These are phyloP conservation scores for Aspergillus homomorphus DNA, from an alignment of 495 filamentous ascomycete species.

Conservation along the genomic window DNA sequence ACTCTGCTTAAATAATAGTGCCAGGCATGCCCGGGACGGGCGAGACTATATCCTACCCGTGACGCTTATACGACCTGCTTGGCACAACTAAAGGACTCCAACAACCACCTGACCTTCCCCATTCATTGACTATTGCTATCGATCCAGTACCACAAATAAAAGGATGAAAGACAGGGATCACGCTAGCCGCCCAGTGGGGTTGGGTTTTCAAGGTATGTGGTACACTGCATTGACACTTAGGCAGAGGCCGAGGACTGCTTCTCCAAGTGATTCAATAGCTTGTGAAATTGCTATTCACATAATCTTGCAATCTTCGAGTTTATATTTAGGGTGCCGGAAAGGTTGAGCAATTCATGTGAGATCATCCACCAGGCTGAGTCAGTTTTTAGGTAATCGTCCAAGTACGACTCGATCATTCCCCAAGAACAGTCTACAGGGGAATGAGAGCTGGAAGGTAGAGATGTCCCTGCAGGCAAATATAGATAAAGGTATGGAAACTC, in stretches of 20 bases:
- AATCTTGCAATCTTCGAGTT: background rate
- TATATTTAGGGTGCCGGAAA: background rate
- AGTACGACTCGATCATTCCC: no score
- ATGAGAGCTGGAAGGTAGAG: no score
- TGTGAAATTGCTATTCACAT: background rate
- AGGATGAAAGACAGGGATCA: background rate
- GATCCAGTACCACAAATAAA: background rate
- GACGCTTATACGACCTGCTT: background rate
- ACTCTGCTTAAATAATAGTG: constrained; percentile 3
- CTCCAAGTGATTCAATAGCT: background rate
- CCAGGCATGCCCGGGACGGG: background rate
- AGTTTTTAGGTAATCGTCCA: background rate
- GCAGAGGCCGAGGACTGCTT: background rate
- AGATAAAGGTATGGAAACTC: no score
- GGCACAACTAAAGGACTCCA: background rate
- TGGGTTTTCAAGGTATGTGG: background rate
- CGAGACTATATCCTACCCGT: no score
- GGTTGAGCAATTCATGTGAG: background rate
- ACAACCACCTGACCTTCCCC: background rate
- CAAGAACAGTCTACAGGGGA: background rate
- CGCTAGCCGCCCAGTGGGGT: constrained; percentile 5
- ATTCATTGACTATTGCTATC: background rate
- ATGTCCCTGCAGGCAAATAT: background rate
- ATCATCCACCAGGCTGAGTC: background rate
- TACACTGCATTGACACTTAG: background rate